Conservation (phyloP, 2,329 filamentous ascomycete genomes). For the Apiospora arundinis region DNA sequence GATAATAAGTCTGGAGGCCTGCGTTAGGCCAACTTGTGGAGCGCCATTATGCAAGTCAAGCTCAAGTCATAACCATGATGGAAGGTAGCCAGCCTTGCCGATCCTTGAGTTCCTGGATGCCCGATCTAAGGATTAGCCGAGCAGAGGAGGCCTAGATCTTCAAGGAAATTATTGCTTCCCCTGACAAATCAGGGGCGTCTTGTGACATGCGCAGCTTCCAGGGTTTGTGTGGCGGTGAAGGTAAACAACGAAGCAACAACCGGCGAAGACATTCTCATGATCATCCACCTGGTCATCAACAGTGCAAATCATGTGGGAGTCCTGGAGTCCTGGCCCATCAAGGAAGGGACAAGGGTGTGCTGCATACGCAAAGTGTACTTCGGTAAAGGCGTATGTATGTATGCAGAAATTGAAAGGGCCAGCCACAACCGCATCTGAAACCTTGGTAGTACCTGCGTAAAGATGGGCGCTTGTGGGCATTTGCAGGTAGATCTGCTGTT, state of each 20-base stretch:
- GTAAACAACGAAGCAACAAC: background rate
- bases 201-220: background rate
- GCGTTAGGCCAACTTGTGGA: background rate
- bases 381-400: background rate
- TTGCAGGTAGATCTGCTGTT: background rate
- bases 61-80: background rate
- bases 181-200: background rate
- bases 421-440: conserved; percentile 10
- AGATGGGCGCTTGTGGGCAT: background rate
- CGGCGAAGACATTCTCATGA: background rate
- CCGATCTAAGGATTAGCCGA: background rate
- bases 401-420: background rate
- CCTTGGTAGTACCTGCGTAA: conserved; percentile 5
- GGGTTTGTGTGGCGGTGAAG: conserved; percentile 3
- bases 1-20: background rate
- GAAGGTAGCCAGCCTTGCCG: background rate
- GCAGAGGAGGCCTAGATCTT: background rate
- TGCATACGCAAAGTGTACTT: background rate
- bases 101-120: background rate
- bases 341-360: background rate
- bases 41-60: background rate
- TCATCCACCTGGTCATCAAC: background rate
- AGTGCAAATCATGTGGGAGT: background rate
- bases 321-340: background rate
- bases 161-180: background rate